A percentile compares a stretch with the other conserved stretches of the same genome.
Conservation (phyloP, 2,329 filamentous ascomycete genomes). For the Colletotrichum sp. region DNA sequence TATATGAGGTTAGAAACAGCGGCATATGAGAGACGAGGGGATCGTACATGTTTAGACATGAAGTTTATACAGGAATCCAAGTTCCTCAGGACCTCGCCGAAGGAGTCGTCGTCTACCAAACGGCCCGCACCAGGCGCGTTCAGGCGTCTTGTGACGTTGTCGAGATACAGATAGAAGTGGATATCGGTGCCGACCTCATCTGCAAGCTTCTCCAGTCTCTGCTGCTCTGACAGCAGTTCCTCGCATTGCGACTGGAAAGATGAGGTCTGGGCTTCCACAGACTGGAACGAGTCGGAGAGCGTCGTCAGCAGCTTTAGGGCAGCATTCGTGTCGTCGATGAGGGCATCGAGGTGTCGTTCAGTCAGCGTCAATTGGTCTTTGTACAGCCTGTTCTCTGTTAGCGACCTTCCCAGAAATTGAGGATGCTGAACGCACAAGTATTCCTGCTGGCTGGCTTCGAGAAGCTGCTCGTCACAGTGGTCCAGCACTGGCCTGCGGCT, state of each 20-base stretch:
- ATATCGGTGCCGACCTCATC: slow-evolving; percentile 87
- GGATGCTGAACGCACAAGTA: slow-evolving; percentile 68
- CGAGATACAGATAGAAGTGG: slow-evolving; percentile 94
- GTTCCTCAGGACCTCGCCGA: slow-evolving; percentile 85
- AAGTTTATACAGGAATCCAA: slow-evolving; percentile 92
- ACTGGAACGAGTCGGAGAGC: slow-evolving; percentile 84
- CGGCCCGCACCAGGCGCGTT: slow-evolving; percentile 91
- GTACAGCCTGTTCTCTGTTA: slow-evolving; percentile 63
- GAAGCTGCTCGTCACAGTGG: slow-evolving; percentile 70
- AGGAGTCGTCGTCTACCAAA: slow-evolving; percentile 82
- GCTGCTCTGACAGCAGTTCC: slow-evolving; percentile 82
- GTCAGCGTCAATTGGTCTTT: slow-evolving; percentile 82
- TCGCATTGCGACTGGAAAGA: slow-evolving; percentile 93
- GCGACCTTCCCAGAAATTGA: neutral
- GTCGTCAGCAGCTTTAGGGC: slow-evolving; percentile 78
- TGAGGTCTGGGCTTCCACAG: slow-evolving; percentile 90
- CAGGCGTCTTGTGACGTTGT: slow-evolving; percentile 85
- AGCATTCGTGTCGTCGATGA: slow-evolving; percentile 78
- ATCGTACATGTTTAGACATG: slow-evolving; percentile 82
- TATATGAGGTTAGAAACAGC: neutral
- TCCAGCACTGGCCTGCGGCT: slow-evolving; percentile 42
- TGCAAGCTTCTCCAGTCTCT: slow-evolving; percentile 77
- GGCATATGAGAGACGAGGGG: neutral
- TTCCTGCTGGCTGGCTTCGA: slow-evolving; percentile 83
- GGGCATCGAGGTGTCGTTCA: slow-evolving; percentile 79